phyloP scores from a whole-genome alignment of 345 rosid species.

The Euphorbia tirucalli region DNA sequence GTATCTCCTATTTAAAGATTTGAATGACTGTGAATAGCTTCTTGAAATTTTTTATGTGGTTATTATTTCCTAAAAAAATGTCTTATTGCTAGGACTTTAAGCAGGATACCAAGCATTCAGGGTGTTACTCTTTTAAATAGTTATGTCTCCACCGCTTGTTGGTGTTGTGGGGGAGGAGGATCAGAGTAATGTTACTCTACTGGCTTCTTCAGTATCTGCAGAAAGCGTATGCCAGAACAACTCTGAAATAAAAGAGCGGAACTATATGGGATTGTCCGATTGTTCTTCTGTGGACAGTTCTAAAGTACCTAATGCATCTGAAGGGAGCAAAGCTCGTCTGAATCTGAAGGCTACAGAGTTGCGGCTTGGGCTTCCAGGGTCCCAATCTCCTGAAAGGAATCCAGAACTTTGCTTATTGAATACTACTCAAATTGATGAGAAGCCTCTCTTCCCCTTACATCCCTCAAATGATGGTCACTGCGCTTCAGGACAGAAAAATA shows the following conservation, averaged over 20 bases:
- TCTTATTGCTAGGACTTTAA: background rate
- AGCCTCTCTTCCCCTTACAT: slow-evolving; percentile 32
- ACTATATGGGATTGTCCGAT: slow-evolving; percentile 39
- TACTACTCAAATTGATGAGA: slow-evolving; percentile 28
- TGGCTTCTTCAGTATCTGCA: slow-evolving; percentile 29
- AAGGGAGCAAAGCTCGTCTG: slow-evolving; percentile 22
- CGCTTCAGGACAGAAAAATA: slow-evolving; percentile 23
- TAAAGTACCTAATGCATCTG: slow-evolving; percentile 1
- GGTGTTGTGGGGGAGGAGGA: slow-evolving; percentile 34
- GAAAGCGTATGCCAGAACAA: slow-evolving; percentile 30
- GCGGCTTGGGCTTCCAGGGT: slow-evolving; percentile 37
- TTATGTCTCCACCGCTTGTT: slow-evolving; percentile 31
- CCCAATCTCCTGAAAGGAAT: slow-evolving; percentile 34
- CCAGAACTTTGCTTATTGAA: slow-evolving; percentile 18
- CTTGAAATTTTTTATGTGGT: background rate
- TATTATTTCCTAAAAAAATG: background rate
- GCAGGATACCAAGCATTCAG: slow-evolving; percentile 11
- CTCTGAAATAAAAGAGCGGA: slow-evolving; percentile 25
- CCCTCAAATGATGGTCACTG: slow-evolving; percentile 26
- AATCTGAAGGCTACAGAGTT: slow-evolving; percentile 35
- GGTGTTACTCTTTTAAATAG: slow-evolving; percentile 3
- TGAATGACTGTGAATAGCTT: background rate
- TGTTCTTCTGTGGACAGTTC: slow-evolving; percentile 34
- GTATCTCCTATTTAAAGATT: background rate
- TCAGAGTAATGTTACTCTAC: slow-evolving; percentile 26